A percentile compares a stretch with the other conserved stretches of the same genome.
These are phyloP conservation scores for Eucalyptus erythrocorys DNA, from an alignment of 345 rosid genomes.

Conservation along the genomic window DNA sequence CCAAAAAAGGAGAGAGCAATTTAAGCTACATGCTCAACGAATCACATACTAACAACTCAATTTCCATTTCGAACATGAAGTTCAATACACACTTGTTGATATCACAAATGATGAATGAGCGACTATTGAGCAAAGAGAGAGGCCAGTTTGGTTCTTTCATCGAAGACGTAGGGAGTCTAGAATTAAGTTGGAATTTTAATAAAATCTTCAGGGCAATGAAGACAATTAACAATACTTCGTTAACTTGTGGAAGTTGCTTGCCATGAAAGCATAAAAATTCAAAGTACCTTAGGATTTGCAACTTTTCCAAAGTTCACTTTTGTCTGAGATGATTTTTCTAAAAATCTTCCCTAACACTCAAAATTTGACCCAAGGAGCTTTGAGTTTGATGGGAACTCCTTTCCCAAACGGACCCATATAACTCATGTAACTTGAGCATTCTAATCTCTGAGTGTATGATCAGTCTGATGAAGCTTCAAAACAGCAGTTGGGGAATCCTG, in stretches of 20 bases:
- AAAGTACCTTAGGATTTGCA: no score
- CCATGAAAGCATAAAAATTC: no score
- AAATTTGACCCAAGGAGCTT: no score
- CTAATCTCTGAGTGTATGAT: not conserved
- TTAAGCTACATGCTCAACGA: rapidly evolving
- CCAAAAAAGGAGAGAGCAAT: rapidly evolving
- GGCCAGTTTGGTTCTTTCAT: rapidly evolving
- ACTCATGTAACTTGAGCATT: not conserved
- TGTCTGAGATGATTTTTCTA: rapidly evolving
- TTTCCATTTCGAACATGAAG: not conserved
- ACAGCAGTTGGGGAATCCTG: not conserved
- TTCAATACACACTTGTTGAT: rapidly evolving
- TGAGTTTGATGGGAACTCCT: not conserved
- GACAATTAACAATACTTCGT: not conserved
- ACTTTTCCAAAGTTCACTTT: not conserved
- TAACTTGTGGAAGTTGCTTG: rapidly evolving
- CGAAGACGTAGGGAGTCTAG: no score
- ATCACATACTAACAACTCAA: not conserved
- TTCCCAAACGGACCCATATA: not conserved
- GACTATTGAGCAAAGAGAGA: no score
- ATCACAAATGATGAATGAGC: not conserved
- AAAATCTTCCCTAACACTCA: not conserved
- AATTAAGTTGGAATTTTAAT: no score
- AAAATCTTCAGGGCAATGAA: not conserved
- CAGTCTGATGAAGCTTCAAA: not conserved